Conservation (phyloP, 306 rosid species). For the Quillaja saponaria region DNA sequence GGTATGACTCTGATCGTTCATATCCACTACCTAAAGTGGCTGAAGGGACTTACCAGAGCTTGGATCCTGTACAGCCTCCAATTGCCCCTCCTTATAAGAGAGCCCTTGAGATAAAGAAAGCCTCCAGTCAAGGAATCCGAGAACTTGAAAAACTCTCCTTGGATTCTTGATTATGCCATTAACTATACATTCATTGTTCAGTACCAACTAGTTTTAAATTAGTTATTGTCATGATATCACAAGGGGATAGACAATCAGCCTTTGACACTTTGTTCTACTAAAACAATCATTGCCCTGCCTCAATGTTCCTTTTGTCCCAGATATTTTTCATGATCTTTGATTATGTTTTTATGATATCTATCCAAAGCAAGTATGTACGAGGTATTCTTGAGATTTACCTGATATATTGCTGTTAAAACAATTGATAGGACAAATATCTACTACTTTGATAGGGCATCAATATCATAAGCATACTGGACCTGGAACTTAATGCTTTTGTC, state of each 20-base stretch:
- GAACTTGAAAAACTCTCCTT: conserved; percentile 64
- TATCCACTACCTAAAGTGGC: conserved; percentile 81
- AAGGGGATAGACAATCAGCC: conserved; percentile 28
- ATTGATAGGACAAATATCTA: conserved; percentile 27
- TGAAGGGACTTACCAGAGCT: conserved; percentile 74
- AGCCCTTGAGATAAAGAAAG: conserved; percentile 64
- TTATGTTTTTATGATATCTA: conserved; percentile 2
- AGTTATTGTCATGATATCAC: conserved; percentile 12
- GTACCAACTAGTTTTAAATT: conserved; percentile 24
- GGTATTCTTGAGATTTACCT: neutral
- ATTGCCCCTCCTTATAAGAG: conserved; percentile 81
- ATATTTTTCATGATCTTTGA: neutral
- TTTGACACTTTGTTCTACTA: conserved; percentile 2
- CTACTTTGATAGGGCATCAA: conserved; percentile 26
- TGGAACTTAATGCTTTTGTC: too few species aligned
- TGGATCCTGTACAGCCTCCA: conserved; percentile 89
- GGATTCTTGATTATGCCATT: conserved; percentile 54
- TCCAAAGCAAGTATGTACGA: neutral
- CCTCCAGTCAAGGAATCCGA: conserved; percentile 55
- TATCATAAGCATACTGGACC: too few species aligned
- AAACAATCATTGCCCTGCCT: conserved; percentile 23
- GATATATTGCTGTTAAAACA: conserved; percentile 22
- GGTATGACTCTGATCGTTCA: conserved; percentile 88
- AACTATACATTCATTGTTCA: conserved; percentile 22
- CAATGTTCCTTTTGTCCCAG: conserved; percentile 19